phyloP scores from a whole-genome alignment of 768 basidiomycete species.

The Pulveroboletus sp. region DNA sequence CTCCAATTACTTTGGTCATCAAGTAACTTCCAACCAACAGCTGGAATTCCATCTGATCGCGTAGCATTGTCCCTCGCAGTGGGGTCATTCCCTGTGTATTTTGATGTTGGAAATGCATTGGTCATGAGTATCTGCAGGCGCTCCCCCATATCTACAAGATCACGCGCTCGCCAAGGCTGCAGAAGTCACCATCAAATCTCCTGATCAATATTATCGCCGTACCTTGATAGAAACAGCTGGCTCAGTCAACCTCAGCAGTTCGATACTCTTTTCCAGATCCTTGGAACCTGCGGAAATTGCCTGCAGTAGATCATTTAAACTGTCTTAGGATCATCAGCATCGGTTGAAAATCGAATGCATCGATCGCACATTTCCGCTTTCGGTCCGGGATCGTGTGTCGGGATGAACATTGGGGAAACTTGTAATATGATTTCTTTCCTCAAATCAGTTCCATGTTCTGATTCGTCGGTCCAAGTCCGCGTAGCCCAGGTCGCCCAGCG shows the following conservation, averaged over 20 bases:
- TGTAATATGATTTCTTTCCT: slow-evolving; percentile 42
- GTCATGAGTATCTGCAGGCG: slow-evolving; percentile 42
- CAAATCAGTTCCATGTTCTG: slow-evolving; percentile 37
- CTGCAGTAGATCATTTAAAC: slow-evolving; percentile 20
- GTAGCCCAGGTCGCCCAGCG: slow-evolving; percentile 68
- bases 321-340: slow-evolving; percentile 12
- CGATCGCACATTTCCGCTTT: slow-evolving; percentile 34
- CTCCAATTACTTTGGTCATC: slow-evolving; percentile 47
- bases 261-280: slow-evolving; percentile 16
- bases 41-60: neutral
- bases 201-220: neutral
- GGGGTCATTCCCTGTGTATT: neutral
- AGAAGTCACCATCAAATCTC: neutral
- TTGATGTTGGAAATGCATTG: slow-evolving; percentile 4
- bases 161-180: slow-evolving; percentile 49
- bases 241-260: slow-evolving; percentile 13
- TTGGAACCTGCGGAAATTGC: slow-evolving; percentile 19
- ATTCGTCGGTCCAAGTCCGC: slow-evolving; percentile 35
- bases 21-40: slow-evolving; percentile 53
- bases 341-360: neutral
- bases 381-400: slow-evolving; percentile 25
- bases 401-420: slow-evolving; percentile 49
- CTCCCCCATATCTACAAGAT: slow-evolving; percentile 53
- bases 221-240: slow-evolving; percentile 15
- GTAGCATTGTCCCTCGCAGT: neutral